Evolutionary conservation across 305 asterid species (phyloP).

Genomic region (Andrographis paniculata): DNA sequence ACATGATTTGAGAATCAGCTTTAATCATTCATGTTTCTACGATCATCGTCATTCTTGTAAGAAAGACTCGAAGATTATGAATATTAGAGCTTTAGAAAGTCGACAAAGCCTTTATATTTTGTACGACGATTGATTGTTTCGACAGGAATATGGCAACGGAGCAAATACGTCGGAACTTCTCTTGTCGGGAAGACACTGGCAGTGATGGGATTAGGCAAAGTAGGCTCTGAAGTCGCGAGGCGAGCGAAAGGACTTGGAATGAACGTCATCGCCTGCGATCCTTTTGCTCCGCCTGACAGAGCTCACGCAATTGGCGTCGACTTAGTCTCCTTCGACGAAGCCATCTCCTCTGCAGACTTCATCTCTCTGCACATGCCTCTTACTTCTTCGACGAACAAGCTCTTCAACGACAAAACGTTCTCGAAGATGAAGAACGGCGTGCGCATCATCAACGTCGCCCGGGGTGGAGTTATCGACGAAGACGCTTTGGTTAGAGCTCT

Average conservation of each 20-base stretch:
- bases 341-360: constrained; percentile 65
- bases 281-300: constrained; percentile 81
- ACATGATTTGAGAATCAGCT: too few species aligned
- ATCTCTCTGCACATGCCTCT: constrained; percentile 90
- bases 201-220: constrained; percentile 85
- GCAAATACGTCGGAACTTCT: constrained; percentile 70
- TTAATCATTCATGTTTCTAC: too few species aligned
- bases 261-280: constrained; percentile 78
- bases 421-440: constrained; percentile 83
- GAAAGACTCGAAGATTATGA: background rate
- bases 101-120: background rate
- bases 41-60: too few species aligned
- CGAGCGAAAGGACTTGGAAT: constrained; percentile 89
- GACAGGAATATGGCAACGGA: constrained; percentile 77
- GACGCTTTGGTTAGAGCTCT: constrained; percentile 82
- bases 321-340: constrained; percentile 65
- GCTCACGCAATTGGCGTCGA: constrained; percentile 89
- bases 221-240: constrained; percentile 85
- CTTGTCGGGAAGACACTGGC: constrained; percentile 77
- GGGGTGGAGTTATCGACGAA: constrained; percentile 88
- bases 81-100: background rate
- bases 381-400: constrained; percentile 52
- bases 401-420: constrained; percentile 64
- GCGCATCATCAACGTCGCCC: constrained; percentile 65
- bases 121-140: background rate